Percentiles rank a stretch among this genome's conserved stretches.
These are phyloP conservation scores for Ascochyta pisi DNA, from an alignment of 2,329 filamentous ascomycete species.

Conservation along the genomic window DNA sequence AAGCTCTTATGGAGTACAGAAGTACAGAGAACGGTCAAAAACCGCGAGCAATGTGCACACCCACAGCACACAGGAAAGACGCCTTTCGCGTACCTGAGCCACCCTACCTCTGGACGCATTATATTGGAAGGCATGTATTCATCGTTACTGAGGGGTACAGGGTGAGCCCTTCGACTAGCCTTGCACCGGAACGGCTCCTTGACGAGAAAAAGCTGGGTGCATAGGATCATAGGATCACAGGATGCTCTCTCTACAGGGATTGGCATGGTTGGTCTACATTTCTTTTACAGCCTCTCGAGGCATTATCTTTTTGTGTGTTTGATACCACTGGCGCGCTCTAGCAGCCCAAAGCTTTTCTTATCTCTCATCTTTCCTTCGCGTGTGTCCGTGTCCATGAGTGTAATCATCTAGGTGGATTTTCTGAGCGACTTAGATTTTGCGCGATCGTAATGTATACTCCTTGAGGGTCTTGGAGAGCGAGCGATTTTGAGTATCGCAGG, in stretches of 20 bases:
- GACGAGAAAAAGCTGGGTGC: not conserved
- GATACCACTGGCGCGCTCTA: slow-evolving; percentile 22
- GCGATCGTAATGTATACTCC: slow-evolving; percentile 22
- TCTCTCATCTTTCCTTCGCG: slow-evolving; percentile 13
- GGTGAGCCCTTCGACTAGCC: not conserved
- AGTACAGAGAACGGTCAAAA: not conserved
- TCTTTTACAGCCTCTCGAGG: slow-evolving; percentile 4
- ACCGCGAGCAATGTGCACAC: not conserved
- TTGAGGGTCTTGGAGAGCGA: slow-evolving; percentile 9
- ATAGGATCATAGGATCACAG: not conserved
- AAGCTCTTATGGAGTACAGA: not conserved
- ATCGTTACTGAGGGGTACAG: not conserved
- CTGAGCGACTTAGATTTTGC: slow-evolving; percentile 1
- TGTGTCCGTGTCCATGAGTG: slow-evolving; percentile 14
- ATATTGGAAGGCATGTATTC: not conserved
- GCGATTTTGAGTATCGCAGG: not conserved
- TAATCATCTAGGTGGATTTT: slow-evolving; percentile 11
- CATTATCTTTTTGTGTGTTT: slow-evolving; percentile 18
- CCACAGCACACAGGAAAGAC: not conserved
- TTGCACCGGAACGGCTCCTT: not conserved
- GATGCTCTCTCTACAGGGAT: not conserved
- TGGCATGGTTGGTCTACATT: not conserved
- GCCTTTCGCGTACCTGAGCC: not conserved
- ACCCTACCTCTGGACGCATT: not conserved
- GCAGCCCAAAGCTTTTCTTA: slow-evolving; percentile 21